Evolutionary conservation across 352 stramenopile genomes (phyloP), one percentile per base, ranked within the genome.

Genomic region (Pythium coloratum): DNA sequence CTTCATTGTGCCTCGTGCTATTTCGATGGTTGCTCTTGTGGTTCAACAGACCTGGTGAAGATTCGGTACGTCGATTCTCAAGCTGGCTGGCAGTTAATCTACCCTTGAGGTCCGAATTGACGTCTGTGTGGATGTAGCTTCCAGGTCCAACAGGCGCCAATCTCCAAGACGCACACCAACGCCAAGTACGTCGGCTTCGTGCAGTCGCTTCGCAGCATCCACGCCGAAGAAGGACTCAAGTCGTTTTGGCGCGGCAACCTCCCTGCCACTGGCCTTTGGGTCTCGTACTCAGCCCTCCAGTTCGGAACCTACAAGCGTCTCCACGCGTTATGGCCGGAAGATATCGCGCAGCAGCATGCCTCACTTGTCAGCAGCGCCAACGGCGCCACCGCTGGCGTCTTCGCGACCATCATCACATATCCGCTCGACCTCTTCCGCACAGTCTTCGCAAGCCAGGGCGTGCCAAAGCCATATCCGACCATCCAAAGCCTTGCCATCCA

Each of bases 361-460:
- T 57, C 75, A 0, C 47, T 81, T 1, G 69, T 90, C 5, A 81
- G 76, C 63, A 97, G 95, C 60, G 54, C 81, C 8, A 91, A 92
- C 62, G 96, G 96, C 28, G 94, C 95, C 8, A 59, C 82, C 6
- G 89, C 95, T 0, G 96, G 94, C 2, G 78, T 97, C 20, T 76
- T 86, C 59, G 92, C 95, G 1, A 98, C 95, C 0, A 38, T 93
- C 3, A 67, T 84, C 9, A 98, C 95, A 13, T 99, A 99, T 71
- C 96, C 96, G 16, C 89, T 99, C 61, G 96, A 99, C 72, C 76
- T 98, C 16, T 97, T 94, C 54, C 87, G 96, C 49, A 99, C 96
- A 7, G 88, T 93, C 9, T 95, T 99, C 73, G 95, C 96, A 26
- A 89, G 91, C 34, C 88, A 97, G 64, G 93, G 91, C 36, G 76